These are phyloP conservation scores for Boletus semigastroideus DNA, from an alignment of 1,284 basidiomycete species.

Conservation along the genomic window DNA sequence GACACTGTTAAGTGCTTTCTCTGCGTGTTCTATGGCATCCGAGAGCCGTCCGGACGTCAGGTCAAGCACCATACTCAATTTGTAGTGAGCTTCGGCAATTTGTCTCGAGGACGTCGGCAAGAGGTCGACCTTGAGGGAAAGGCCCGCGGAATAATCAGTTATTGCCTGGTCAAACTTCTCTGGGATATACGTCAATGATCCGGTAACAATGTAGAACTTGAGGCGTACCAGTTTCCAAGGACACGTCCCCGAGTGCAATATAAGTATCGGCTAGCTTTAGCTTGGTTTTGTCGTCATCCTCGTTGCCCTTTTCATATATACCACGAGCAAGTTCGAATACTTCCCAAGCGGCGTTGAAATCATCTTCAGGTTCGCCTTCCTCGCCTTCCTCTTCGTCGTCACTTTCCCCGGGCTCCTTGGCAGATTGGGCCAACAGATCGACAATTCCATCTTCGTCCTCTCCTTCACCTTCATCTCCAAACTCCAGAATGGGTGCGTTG, in stretches of 20 bases:
- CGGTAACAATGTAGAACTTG: not conserved
- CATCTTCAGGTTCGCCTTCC: constrained; percentile 81
- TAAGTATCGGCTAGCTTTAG: constrained; percentile 84
- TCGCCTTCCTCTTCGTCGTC: constrained; percentile 55
- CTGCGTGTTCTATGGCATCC: constrained; percentile 79
- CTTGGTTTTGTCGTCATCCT: constrained; percentile 57
- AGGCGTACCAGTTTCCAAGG: constrained; percentile 76
- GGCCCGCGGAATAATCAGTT: constrained; percentile 74
- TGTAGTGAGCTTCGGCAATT: constrained; percentile 88
- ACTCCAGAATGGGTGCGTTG: constrained; percentile 64
- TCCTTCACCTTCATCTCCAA: constrained; percentile 67
- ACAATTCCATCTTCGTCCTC: constrained; percentile 49
- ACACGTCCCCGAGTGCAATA: constrained; percentile 83
- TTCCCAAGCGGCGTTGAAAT: constrained; percentile 95
- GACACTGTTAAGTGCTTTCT: constrained; percentile 76
- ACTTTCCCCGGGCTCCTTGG: constrained; percentile 43
- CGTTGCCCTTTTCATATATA: constrained; percentile 71
- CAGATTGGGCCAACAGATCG: constrained; percentile 62
- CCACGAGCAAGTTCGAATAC: constrained; percentile 84
- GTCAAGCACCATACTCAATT: constrained; percentile 86
- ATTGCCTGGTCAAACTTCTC: constrained; percentile 94
- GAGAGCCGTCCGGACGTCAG: constrained; percentile 76
- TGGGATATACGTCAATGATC: constrained; percentile 33
- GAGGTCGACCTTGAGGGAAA: constrained; percentile 67
- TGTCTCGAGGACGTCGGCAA: constrained; percentile 80